Conservation (phyloP, 2,329 filamentous ascomycete species). For the Colletotrichum sp. region DNA sequence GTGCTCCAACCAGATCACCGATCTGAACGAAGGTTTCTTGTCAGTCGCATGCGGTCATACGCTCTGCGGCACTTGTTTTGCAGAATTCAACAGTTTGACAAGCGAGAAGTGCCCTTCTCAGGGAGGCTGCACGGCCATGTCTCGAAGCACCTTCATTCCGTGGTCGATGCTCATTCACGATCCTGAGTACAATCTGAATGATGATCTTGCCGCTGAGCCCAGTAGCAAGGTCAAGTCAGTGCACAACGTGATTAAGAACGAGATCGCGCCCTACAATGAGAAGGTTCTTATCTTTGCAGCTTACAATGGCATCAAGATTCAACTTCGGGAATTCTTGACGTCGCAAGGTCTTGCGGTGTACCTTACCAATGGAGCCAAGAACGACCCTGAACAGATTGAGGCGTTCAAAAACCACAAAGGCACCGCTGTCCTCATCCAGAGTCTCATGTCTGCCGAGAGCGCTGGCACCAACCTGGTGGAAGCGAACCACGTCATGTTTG, state of each 20-base stretch:
- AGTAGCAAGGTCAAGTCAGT: slow-evolving; percentile 26
- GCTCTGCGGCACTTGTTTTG: neutral
- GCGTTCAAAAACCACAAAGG: slow-evolving; percentile 28
- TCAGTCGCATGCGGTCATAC: slow-evolving; percentile 9
- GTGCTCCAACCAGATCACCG: neutral
- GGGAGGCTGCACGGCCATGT: neutral
- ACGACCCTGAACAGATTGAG: slow-evolving; percentile 22
- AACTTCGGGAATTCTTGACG: slow-evolving; percentile 22
- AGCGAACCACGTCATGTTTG: slow-evolving; percentile 48
- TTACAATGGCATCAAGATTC: slow-evolving; percentile 29
- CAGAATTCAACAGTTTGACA: neutral
- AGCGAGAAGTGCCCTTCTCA: neutral
- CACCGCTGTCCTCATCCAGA: slow-evolving; percentile 38
- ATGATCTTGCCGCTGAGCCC: neutral
- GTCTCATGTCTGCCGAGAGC: slow-evolving; percentile 40
- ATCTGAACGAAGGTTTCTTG: neutral
- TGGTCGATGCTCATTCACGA: neutral
- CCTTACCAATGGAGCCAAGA: neutral
- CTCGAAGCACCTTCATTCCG: neutral
- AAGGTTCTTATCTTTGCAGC: slow-evolving; percentile 43
- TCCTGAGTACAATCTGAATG: neutral
- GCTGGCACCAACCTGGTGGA: slow-evolving; percentile 46
- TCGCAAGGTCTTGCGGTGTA: slow-evolving; percentile 22
- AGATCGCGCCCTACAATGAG: slow-evolving; percentile 24
- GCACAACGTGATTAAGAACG: slow-evolving; percentile 23